phyloP scores from a whole-genome alignment of 2,329 filamentous ascomycete species.

The Colletotrichum sp. region DNA sequence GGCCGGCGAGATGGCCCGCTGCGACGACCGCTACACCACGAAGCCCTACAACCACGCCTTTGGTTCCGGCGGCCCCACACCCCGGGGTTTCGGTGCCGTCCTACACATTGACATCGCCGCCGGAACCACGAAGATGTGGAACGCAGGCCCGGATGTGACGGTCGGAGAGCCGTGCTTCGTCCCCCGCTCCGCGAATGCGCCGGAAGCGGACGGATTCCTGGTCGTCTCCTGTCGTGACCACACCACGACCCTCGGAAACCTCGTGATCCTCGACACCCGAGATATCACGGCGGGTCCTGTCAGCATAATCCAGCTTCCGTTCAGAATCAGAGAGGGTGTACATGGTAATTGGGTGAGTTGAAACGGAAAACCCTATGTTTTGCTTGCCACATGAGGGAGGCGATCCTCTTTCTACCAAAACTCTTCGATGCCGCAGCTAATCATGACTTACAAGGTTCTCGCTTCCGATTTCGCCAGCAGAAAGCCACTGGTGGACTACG shows the following conservation, averaged over 20 bases:
- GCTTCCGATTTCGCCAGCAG: not conserved
- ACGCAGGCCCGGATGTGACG: not conserved
- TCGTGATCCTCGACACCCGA: not conserved
- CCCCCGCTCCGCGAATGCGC: not conserved
- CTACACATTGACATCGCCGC: not conserved
- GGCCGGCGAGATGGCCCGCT: not conserved
- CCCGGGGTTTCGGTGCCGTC: not conserved
- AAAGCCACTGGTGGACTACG: not conserved
- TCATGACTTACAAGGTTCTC: accelerated
- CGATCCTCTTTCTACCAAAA: accelerated
- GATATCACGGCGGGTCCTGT: not conserved
- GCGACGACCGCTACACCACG: not conserved
- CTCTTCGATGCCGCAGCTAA: not conserved
- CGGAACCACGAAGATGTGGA: not conserved
- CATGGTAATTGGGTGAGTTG: not conserved
- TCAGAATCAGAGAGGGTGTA: not conserved
- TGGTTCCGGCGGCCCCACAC: not conserved
- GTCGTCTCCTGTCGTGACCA: not conserved
- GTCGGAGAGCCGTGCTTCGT: not conserved
- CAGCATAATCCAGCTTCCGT: not conserved
- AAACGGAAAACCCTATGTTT: not conserved
- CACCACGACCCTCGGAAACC: not conserved
- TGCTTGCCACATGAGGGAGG: accelerated
- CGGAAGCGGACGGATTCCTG: not conserved
- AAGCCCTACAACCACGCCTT: not conserved